Evolutionary conservation across 208 protist genomes (phyloP), one percentile per base, ranked within the genome.

Genomic region (Naegleria gruberi): DNA sequence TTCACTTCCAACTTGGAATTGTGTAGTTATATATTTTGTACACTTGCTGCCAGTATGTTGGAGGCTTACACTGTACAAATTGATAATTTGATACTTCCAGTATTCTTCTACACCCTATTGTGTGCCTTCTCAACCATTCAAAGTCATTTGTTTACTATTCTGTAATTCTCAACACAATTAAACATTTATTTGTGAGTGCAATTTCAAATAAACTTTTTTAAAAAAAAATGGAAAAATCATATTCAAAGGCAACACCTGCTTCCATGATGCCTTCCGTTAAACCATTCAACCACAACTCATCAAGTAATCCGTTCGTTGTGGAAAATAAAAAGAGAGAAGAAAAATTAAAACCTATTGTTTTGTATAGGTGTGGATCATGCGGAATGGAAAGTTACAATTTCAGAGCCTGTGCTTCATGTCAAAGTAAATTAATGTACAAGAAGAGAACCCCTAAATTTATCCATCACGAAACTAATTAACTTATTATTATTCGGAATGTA

Each of bases 361-460:
- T 77, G 30, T 77, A 77, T 77, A 77, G n/a, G 34, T 77, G 65
- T 37, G 65, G 65, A 37, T 19, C 65, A 37, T 77, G 65, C 8
- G 65, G 65, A 77, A 77, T 77, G 65, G 65, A 77, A n/a, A 77
- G 65, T n/a, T 12, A 30, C 17, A 77, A 77, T 0, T 77, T 77
- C 8, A 19, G 19, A 6, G 65, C 65, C 6, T 77, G 65, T 77
- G 17, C 65, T n/a, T 77, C 65, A 2, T 77, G 65, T 77, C 65
- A 77, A 77, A 77, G 65, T 77, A 77, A 77, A 77, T 77, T 77
- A 77, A 77, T 77, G 65, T 77, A 77, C 30, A 77, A 77, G 34
- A 77, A 77, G 34, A 12, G 65, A 77, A 77, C 65, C 7, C 65
- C 65, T 12, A 77, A n/a, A 77, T 77, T 77, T 77, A 77, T 77